Base-by-base conservation (phyloP, 768 basidiomycete genomes). In the Collybia sp. region DNA sequence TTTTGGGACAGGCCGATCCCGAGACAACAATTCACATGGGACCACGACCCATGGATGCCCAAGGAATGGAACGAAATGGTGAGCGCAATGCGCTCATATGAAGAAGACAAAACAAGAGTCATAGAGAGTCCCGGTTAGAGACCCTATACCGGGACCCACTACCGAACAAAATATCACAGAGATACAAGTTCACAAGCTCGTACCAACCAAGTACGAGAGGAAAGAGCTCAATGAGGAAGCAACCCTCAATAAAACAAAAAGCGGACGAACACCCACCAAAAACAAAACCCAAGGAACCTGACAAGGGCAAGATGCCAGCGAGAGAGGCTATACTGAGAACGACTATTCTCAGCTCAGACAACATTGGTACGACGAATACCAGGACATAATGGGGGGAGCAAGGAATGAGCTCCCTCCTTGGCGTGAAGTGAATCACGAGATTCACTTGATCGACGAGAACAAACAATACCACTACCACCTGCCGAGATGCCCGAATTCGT, bases 371-470 rank as follows among this genome's bases (percentile, higher is more conserved):
- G 50, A 59, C 6, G 36, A 52, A 11, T 58, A 43, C 30, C 15
- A 38, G 6, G 57, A 63, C 19, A 61, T 65, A 6, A 36, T 65
- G 12, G 39, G 49, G n/a, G 59, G 57, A 1, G 43, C 54, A 2
- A 55, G 52, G 17, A 34, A 46, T 3, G 43, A 51, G 16, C 33
- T 70, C 13, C 71, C 70, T 0, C 68, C 68, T 2, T 48, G 63
- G 19, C 20, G 62, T 3, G 65, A 55, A 3, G 57, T 74, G 0
- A 73, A 74, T 47, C 70, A 73, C 40, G 47, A 51, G 0, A 73
- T 75, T 13, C 55, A 61, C 6, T 46, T 72, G 0, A 64, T 70
- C 5, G 66, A 73, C 34, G 56, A 66, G 3, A 43, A 54, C 0
- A 58, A 58, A 41, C 25, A 36, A 8, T 71, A 71, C 42, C 44